A percentile compares a stretch with the other conserved stretches of the same genome.
Conservation (phyloP, 2,329 filamentous ascomycete genomes). For the Fulvia fulva region DNA sequence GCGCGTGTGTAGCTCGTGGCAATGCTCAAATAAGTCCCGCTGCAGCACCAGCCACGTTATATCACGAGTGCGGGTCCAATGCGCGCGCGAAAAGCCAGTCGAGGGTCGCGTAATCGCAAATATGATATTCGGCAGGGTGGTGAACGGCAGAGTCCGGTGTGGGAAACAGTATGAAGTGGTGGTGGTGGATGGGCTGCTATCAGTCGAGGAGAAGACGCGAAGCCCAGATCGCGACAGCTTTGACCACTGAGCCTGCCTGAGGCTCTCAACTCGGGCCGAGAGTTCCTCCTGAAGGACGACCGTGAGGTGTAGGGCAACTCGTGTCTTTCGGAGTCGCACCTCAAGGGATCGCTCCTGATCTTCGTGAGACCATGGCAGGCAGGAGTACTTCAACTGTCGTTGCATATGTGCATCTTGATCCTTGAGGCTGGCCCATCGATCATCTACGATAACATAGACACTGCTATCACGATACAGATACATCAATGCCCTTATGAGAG, state of each 20-base stretch:
- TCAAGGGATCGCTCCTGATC: not conserved
- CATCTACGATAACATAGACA: not conserved
- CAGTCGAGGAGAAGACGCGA: not conserved
- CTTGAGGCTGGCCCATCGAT: not conserved
- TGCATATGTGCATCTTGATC: not conserved
- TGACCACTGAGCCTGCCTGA: not conserved
- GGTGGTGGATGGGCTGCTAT: not conserved
- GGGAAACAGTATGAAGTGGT: not conserved
- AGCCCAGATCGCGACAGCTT: not conserved
- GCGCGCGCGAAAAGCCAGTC: not conserved
- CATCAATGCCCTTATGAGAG: not conserved
- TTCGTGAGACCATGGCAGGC: not conserved
- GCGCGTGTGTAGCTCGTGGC: conserved; percentile 1
- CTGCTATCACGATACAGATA: not conserved
- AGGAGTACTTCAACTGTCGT: not conserved
- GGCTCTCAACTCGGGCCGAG: not conserved
- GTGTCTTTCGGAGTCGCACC: not conserved
- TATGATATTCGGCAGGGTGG: not conserved
- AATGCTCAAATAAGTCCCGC: not conserved
- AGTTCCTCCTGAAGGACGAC: not conserved
- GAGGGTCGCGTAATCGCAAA: not conserved
- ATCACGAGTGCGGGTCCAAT: not conserved
- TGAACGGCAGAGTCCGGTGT: not conserved
- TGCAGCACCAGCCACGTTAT: not conserved
- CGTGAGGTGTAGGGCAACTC: too few relatives aligned